Conservation (phyloP, 768 basidiomycete species). For the Termitomyces titanicus region DNA sequence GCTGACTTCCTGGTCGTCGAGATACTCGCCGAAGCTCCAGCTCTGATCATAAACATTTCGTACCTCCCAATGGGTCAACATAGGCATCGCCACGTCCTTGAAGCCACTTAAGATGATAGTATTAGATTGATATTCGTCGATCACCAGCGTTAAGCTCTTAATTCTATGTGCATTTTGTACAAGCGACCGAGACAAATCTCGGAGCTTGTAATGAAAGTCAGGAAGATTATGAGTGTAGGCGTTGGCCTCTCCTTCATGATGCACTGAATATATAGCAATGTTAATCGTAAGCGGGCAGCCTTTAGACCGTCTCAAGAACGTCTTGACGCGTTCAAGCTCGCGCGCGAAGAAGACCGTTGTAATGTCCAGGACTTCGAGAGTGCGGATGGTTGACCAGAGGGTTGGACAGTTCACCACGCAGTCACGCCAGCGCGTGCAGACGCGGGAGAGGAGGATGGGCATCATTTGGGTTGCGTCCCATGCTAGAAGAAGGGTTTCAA, state of each 20-base stretch:
- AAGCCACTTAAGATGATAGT: not conserved
- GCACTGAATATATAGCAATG: not conserved
- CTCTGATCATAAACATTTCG: not conserved
- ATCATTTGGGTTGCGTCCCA: not conserved
- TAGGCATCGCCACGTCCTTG: not conserved
- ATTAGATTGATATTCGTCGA: slow-evolving; percentile 6
- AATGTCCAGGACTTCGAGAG: not conserved
- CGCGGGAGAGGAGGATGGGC: not conserved
- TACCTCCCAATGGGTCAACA: not conserved
- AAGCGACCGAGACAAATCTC: not conserved
- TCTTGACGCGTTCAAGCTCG: not conserved
- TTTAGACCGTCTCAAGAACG: not conserved
- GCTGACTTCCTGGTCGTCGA: not conserved
- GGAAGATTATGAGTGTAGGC: not conserved
- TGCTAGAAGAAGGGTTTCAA: not conserved
- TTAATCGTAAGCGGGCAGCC: not conserved
- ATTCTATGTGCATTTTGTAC: not conserved
- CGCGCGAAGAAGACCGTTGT: not conserved
- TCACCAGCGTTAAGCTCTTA: not conserved
- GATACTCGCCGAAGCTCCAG: not conserved
- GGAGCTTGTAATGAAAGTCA: not conserved
- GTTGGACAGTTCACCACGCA: not conserved
- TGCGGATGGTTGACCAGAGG: slow-evolving; percentile 1
- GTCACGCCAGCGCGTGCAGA: slow-evolving; percentile 3
- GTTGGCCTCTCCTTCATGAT: not conserved